These are phyloP conservation scores for Moesziomyces antarcticus DNA, from an alignment of 1,284 basidiomycete genomes.

Conservation along the genomic window DNA sequence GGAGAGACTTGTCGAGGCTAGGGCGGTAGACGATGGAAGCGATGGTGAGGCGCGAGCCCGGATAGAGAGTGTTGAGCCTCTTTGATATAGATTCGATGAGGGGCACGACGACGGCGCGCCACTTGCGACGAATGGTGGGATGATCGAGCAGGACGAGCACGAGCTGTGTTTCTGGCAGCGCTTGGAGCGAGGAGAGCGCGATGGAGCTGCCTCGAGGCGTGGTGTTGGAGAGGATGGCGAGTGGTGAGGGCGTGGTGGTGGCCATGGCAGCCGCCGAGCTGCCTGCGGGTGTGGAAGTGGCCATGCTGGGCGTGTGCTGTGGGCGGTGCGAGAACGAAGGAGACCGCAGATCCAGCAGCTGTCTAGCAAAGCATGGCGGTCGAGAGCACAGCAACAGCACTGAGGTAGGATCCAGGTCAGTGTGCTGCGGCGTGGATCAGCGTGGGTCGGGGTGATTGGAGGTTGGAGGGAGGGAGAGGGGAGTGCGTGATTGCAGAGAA, in stretches of 20 bases:
- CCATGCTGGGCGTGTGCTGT: conserved; percentile 10
- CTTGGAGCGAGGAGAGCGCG: conserved; percentile 31
- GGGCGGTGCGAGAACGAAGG: neutral
- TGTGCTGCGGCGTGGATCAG: neutral
- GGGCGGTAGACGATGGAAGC: conserved; percentile 39
- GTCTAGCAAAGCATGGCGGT: conserved; percentile 3
- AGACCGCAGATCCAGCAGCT: neutral
- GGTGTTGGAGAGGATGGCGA: conserved; percentile 28
- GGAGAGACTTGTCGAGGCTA: conserved; percentile 27
- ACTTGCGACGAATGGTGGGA: conserved; percentile 30
- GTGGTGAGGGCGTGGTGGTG: conserved; percentile 36
- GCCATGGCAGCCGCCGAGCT: conserved; percentile 24
- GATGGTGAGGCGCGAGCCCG: conserved; percentile 39
- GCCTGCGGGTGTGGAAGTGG: conserved; percentile 32
- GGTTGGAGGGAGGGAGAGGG: too few relatives aligned
- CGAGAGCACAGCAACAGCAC: too few relatives aligned
- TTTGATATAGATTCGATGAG: conserved; percentile 35
- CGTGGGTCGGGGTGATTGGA: too few relatives aligned
- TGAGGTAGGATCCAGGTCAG: neutral
- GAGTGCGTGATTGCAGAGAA: too few relatives aligned
- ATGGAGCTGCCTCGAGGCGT: conserved; percentile 31
- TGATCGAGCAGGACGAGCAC: conserved; percentile 43
- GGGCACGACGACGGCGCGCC: conserved; percentile 32
- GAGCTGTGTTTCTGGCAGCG: conserved; percentile 41
- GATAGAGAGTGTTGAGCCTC: conserved; percentile 27